Evolutionary conservation across 495 filamentous ascomycete genomes (phyloP).

Genomic region (Aspergillus nanangensis): DNA sequence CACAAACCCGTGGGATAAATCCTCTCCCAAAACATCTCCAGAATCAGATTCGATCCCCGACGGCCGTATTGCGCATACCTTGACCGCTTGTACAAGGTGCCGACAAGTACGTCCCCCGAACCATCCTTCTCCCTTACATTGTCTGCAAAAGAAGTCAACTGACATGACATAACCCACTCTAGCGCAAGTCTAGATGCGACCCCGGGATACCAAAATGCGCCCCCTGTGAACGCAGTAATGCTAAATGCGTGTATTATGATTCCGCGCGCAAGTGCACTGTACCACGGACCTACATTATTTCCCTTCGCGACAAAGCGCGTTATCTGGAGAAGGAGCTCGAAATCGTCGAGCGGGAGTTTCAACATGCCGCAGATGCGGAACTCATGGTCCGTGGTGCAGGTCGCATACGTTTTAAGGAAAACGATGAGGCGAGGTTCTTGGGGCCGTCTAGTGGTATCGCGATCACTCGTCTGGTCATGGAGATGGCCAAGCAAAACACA

Average conservation of each 20-base stretch:
- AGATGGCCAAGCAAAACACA: constrained; percentile 84
- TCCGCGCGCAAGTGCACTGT: constrained; percentile 73
- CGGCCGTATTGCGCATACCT: constrained; percentile 66
- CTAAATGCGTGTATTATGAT: constrained; percentile 90
- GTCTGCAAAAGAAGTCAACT: too few species aligned
- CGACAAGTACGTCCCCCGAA: constrained; percentile 59
- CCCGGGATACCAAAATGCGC: constrained; percentile 82
- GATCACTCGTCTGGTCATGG: constrained; percentile 90
- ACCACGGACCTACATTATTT: constrained; percentile 80
- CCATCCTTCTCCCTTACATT: constrained; percentile 2
- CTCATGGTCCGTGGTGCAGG: constrained; percentile 78
- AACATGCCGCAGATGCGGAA: constrained; percentile 66
- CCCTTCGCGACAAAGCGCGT: constrained; percentile 76
- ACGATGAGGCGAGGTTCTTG: constrained; percentile 81
- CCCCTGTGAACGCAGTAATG: constrained; percentile 88
- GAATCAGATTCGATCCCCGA: constrained; percentile 31
- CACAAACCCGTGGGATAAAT: constrained; percentile 21
- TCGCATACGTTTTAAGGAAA: constrained; percentile 72
- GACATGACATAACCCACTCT: background rate
- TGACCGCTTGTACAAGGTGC: constrained; percentile 84
- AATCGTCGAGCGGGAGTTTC: constrained; percentile 56
- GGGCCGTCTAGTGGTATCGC: constrained; percentile 91
- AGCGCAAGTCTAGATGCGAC: constrained; percentile 95
- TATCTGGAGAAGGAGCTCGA: constrained; percentile 70
- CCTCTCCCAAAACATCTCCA: constrained; percentile 13